Conservation (phyloP, 345 rosid genomes). For the Rhizophora apiculata region DNA sequence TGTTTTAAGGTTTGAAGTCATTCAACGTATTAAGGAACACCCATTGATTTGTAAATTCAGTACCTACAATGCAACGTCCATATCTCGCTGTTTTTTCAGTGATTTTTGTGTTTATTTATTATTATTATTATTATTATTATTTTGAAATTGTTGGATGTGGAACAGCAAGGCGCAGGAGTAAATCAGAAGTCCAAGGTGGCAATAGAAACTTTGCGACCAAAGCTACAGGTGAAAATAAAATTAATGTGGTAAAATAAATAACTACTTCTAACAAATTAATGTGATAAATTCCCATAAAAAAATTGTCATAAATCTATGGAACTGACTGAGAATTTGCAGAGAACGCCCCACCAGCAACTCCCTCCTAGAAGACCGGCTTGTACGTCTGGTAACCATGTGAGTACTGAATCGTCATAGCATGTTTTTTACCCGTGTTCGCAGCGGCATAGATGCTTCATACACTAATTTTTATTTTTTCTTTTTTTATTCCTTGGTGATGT, state of each 20-base stretch:
- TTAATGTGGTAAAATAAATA: too few species aligned
- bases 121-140: neutral
- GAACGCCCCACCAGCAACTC: conserved; percentile 66
- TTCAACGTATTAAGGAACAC: too few species aligned
- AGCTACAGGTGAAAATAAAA: conserved; percentile 46
- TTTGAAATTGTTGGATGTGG: neutral
- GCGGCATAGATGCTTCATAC: too few species aligned
- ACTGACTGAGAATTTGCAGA: conserved; percentile 32
- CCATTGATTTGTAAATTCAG: too few species aligned
- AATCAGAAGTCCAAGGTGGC: conserved; percentile 49
- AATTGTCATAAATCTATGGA: neutral
- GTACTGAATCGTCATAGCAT: neutral
- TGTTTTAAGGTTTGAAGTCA: too few species aligned
- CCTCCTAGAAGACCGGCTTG: conserved; percentile 71
- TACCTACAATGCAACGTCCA: too few species aligned
- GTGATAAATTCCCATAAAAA: neutral
- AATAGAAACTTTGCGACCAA: conserved; percentile 63
- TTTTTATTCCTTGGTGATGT: neutral
- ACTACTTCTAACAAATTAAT: too few species aligned
- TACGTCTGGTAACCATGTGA: conserved; percentile 40
- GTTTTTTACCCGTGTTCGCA: too few species aligned
- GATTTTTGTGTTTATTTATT: neutral
- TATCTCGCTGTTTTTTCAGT: too few species aligned
- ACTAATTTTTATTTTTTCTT: neutral
- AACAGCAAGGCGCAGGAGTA: conserved; percentile 68